Conservation (phyloP, 164 flowering plant species). For the Umbellularia californica region DNA sequence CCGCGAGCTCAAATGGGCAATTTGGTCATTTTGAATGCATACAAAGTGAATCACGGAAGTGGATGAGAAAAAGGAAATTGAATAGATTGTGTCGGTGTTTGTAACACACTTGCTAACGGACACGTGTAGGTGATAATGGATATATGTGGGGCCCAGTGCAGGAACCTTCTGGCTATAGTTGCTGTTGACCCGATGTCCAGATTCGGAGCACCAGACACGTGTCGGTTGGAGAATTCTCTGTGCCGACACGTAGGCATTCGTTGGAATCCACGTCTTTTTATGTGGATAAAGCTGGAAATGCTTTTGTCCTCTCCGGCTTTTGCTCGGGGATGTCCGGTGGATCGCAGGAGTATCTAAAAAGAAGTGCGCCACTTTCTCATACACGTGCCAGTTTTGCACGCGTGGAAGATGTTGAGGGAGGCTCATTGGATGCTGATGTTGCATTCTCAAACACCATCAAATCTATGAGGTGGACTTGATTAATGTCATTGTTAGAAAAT, state of each 20-base stretch:
- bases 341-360: neutral
- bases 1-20: too few species aligned
- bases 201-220: neutral
- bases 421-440: too few species aligned
- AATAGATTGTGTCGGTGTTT: too few species aligned
- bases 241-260: conserved; percentile 17
- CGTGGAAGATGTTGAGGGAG: neutral
- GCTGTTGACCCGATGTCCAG: neutral
- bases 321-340: neutral
- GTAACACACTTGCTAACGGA: too few species aligned
- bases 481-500: too few species aligned
- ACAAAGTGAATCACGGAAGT: too few species aligned
- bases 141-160: conserved; percentile 14
- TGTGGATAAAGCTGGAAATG: conserved; percentile 9
- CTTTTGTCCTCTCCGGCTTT: conserved; percentile 5
- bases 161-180: neutral
- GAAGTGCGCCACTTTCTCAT: neutral
- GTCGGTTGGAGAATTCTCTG: neutral
- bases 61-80: too few species aligned
- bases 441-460: too few species aligned
- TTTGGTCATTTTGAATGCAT: too few species aligned
- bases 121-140: neutral
- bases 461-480: too few species aligned
- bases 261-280: neutral
- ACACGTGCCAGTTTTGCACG: neutral